Evolutionary conservation across 768 basidiomycete species (phyloP).

Genomic region (Serendipita sp.): DNA sequence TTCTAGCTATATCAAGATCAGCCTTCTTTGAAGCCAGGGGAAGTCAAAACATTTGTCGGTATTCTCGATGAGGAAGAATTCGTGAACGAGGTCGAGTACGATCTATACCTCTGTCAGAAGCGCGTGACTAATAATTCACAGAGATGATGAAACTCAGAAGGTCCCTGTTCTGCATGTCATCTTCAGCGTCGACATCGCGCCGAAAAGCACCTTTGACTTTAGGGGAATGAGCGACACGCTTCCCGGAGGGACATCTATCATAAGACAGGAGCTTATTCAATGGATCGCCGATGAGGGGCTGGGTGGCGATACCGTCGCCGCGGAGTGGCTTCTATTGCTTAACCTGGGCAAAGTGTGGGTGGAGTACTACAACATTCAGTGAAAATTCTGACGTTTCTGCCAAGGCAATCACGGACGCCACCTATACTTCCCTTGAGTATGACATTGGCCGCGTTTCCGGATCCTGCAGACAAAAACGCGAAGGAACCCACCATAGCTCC

Average conservation of each 20-base stretch:
- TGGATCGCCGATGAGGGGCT: constrained; percentile 65
- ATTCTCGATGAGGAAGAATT: constrained; percentile 27
- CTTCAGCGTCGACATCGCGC: background rate
- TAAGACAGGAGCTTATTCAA: constrained; percentile 40
- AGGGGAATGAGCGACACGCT: constrained; percentile 11
- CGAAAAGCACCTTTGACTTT: constrained; percentile 10
- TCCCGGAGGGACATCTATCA: background rate
- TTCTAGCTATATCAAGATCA: constrained; percentile 45
- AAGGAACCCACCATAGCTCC: constrained; percentile 34
- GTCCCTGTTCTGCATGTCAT: constrained; percentile 13
- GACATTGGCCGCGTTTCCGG: constrained; percentile 47
- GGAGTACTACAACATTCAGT: background rate
- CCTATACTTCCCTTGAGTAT: constrained; percentile 53
- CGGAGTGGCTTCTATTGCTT: constrained; percentile 59
- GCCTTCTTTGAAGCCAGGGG: constrained; percentile 41
- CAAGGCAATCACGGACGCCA: constrained; percentile 50
- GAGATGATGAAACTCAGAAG: background rate
- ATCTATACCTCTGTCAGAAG: background rate
- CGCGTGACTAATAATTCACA: background rate
- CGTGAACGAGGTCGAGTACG: background rate
- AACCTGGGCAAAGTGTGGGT: constrained; percentile 49
- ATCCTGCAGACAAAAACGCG: constrained; percentile 20
- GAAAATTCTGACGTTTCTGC: constrained; percentile 7
- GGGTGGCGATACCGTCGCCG: constrained; percentile 49
- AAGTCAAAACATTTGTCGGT: constrained; percentile 55